Evolutionary conservation across 768 basidiomycete species (phyloP).

Genomic region (Tylopilus vinaceipallidus): DNA sequence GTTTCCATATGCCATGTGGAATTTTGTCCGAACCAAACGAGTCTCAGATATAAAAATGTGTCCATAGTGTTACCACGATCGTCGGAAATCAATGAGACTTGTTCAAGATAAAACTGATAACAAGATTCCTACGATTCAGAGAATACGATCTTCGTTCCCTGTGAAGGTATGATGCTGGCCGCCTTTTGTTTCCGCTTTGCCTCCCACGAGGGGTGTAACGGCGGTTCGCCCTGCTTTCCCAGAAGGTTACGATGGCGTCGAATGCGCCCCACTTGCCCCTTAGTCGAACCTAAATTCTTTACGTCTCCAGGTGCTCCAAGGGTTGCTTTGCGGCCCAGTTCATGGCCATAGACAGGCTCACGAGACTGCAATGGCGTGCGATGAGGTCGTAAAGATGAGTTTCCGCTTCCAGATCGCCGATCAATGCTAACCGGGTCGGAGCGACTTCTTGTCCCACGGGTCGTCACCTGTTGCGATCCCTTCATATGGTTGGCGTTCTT

Average conservation of each 20-base stretch:
- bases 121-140: conserved; percentile 10
- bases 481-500: conserved; percentile 89
- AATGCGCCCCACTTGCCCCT: neutral
- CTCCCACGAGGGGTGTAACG: conserved; percentile 94
- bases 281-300: neutral
- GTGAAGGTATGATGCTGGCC: conserved; percentile 58
- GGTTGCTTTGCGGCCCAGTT: neutral
- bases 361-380: neutral
- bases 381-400: neutral
- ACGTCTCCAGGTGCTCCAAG: neutral
- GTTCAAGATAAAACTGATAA: neutral
- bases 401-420: conserved; percentile 19
- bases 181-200: conserved; percentile 81
- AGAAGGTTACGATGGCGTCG: neutral
- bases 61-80: conserved; percentile 1
- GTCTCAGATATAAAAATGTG: neutral
- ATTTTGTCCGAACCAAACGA: neutral
- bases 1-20: neutral
- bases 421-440: conserved; percentile 7
- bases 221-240: conserved; percentile 22
- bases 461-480: conserved; percentile 40
- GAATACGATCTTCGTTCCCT: conserved; percentile 86
- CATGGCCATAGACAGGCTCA: neutral
- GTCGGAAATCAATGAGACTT: neutral
- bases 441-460: conserved; percentile 12